These are phyloP conservation scores for Insectozyma bohioensis DNA, from an alignment of 1,139 yeast genomes.

Conservation along the genomic window DNA sequence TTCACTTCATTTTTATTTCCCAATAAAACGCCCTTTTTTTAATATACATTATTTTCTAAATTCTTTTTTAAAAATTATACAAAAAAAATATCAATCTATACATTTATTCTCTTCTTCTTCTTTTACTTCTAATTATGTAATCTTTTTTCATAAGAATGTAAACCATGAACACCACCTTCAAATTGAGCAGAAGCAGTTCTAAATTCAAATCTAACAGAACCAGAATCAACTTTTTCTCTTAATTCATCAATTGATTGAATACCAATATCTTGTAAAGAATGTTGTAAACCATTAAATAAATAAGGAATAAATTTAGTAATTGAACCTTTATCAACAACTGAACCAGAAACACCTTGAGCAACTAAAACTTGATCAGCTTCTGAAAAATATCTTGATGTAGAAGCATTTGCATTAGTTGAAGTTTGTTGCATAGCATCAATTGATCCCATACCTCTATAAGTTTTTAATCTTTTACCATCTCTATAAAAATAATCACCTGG, in stretches of 20 bases:
- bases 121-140: conserved; percentile 60
- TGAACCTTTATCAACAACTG: conserved; percentile 96
- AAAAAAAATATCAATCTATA: neutral
- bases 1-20: too few species aligned
- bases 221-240: conserved; percentile 62
- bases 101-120: neutral
- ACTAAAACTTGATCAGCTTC: conserved; percentile 94
- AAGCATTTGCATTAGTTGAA: conserved; percentile 84
- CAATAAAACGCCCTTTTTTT: too few species aligned
- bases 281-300: conserved; percentile 93
- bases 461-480: conserved; percentile 96
- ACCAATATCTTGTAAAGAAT: conserved; percentile 98
- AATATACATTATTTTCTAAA: neutral
- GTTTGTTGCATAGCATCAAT: conserved; percentile 99
- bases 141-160: conserved; percentile 97
- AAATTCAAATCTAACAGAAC: conserved; percentile 88
- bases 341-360: conserved; percentile 98
- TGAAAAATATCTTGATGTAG: conserved; percentile 96
- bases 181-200: conserved; percentile 98
- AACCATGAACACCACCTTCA: conserved; percentile 97
- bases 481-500: conserved; percentile 98
- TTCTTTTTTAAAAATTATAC: conserved; percentile 1
- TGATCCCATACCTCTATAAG: conserved; percentile 99
- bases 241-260: conserved; percentile 63
- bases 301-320: conserved; percentile 91